Evolutionary conservation across 1,139 yeast genomes (phyloP), one percentile per base, ranked within the genome.

Genomic region (Hansenula anomala): DNA sequence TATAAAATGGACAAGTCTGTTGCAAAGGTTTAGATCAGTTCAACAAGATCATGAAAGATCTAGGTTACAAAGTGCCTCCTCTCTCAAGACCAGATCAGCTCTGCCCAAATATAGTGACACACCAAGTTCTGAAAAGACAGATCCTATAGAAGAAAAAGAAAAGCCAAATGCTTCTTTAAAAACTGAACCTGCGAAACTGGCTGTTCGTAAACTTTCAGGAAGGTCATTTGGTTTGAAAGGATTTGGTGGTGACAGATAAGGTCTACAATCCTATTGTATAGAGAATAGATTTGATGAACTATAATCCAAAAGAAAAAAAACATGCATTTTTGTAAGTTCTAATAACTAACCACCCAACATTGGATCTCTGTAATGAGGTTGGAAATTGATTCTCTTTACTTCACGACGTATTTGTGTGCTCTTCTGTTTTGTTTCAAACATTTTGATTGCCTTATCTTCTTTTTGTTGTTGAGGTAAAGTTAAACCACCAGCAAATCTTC

Each of bases 331-430:
- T 14, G 11, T 26, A 23, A 23, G 23, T 24, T n/a, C 16, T 29
- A 12, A 20, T 16, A 30, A 18, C 30, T 30, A 42, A 33, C 38
- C 38, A 19, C 71, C 76, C 49, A 80, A 66, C 51, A 76, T 68
- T 54, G 73, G 82, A 54, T 82, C 86, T 63, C 88, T 76, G 61
- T 60, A 81, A 58, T 81, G 80, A 23, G 73, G 73, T 60, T 80
- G 81, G 60, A 74, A 75, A 54, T 83, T 82, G 44, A 69, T 64
- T 16, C 72, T 74, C 61, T 69, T 63, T 10, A 58, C 45, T 61
- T 72, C 78, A 46, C 75, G 69, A 38, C 66, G 59, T 47, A 77
- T 69, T 28, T 68, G 70, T 43, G 72, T 69, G 54, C 71, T 73
- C 54, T 69, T 65, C 38, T 67, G 67, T 46, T 65, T 71, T 31